These are phyloP conservation scores for Exsudoporus frostii DNA, from an alignment of 768 basidiomycete genomes.

Conservation along the genomic window DNA sequence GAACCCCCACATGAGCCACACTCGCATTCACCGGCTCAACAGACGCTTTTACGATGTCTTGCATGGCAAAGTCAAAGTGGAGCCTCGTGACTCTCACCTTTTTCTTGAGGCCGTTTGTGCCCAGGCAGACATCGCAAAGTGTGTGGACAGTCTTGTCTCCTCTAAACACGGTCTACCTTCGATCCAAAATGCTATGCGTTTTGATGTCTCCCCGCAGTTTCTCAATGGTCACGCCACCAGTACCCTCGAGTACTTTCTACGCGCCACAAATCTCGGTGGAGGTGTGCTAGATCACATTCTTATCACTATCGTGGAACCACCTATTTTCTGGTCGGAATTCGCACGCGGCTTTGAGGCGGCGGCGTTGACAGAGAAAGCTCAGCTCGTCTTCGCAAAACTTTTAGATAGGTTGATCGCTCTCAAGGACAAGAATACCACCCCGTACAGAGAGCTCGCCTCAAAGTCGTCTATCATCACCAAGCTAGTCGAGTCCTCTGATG, in stretches of 20 bases:
- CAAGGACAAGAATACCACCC: conserved; percentile 30
- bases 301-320: conserved; percentile 44
- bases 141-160: conserved; percentile 38
- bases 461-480: conserved; percentile 26
- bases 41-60: conserved; percentile 36
- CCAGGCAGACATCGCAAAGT: conserved; percentile 38
- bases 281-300: conserved; percentile 41
- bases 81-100: conserved; percentile 17
- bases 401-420: conserved; percentile 45
- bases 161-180: conserved; percentile 35
- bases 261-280: conserved; percentile 42
- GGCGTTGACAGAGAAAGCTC: conserved; percentile 32
- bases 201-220: conserved; percentile 37
- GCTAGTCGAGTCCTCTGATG: conserved; percentile 26
- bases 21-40: conserved; percentile 27
- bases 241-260: conserved; percentile 40
- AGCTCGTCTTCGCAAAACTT: conserved; percentile 46
- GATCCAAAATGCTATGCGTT: conserved; percentile 42
- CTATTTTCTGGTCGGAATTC: conserved; percentile 48
- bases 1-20: conserved; percentile 9
- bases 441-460: conserved; percentile 40
- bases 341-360: conserved; percentile 31
- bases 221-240: conserved; percentile 41
- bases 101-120: conserved; percentile 48
- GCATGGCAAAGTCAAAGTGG: conserved; percentile 28